A percentile compares a stretch with the other conserved stretches of the same genome.
phyloP scores from a whole-genome alignment of 2,329 filamentous ascomycete species.

The Lecanicillium sp. region DNA sequence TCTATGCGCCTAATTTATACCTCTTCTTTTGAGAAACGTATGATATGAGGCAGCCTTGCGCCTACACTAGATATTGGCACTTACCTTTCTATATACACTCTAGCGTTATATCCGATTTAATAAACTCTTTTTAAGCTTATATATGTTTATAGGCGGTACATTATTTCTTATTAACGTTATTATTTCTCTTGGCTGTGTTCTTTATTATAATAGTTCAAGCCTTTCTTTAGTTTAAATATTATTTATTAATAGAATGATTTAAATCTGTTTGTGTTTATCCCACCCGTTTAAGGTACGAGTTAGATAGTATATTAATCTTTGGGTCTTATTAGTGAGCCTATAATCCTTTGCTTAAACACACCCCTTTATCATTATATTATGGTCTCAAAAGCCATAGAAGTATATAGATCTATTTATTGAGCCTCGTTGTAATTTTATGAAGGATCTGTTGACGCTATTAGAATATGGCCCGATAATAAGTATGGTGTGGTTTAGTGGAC shows the following conservation, averaged over 20 bases:
- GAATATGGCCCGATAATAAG: slow-evolving; percentile 1
- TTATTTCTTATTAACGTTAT: background rate
- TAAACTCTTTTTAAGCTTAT: background rate
- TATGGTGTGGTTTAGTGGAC: background rate
- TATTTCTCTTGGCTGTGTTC: background rate
- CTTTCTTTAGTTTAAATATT: background rate
- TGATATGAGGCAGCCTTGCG: background rate
- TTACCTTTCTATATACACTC: background rate
- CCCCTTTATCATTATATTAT: background rate
- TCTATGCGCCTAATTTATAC: background rate
- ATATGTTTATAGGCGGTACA: background rate
- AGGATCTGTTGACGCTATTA: background rate
- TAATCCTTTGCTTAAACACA: background rate
- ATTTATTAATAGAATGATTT: background rate
- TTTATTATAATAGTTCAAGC: background rate
- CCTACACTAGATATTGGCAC: background rate
- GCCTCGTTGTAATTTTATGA: background rate
- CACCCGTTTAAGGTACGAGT: background rate
- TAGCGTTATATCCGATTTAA: background rate
- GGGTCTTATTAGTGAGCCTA: background rate
- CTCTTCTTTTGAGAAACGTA: background rate
- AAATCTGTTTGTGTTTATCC: background rate
- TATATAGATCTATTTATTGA: background rate
- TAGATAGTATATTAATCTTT: background rate
- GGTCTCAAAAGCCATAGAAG: background rate